Percentiles rank a stretch among this genome's conserved stretches.
Evolutionary conservation across 1,284 basidiomycete species (phyloP).

Genomic region (Mrakiaceae sp.): DNA sequence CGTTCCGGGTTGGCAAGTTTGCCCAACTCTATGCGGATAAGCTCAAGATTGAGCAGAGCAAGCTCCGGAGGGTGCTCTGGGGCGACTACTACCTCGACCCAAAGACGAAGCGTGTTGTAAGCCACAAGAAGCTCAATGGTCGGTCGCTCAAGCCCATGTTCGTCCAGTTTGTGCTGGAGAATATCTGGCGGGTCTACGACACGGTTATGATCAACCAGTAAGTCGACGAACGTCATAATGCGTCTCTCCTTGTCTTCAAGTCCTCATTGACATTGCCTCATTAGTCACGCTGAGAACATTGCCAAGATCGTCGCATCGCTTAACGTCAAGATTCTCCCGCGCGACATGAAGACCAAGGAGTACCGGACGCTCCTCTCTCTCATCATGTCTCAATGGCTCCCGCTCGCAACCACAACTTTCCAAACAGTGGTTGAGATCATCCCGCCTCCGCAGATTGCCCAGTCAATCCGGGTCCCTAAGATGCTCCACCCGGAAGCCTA

Average conservation of each 20-base stretch:
- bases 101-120: conserved; percentile 87
- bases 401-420: conserved; percentile 84
- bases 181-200: conserved; percentile 94
- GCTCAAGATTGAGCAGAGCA: conserved; percentile 80
- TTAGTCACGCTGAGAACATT: conserved; percentile 76
- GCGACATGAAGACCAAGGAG: conserved; percentile 89
- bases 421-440: conserved; percentile 85
- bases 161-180: conserved; percentile 94
- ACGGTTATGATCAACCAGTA: conserved; percentile 75
- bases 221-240: conserved; percentile 31
- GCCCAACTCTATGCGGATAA: conserved; percentile 86
- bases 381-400: conserved; percentile 93
- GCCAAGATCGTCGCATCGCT: conserved; percentile 78
- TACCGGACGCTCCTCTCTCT: conserved; percentile 66
- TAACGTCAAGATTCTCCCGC: conserved; percentile 69
- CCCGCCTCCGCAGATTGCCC: conserved; percentile 73
- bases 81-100: conserved; percentile 96
- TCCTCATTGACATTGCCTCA: neutral
- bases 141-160: conserved; percentile 89
- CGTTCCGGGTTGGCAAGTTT: conserved; percentile 88
- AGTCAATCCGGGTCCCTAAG: conserved; percentile 72
- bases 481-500: conserved; percentile 77
- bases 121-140: conserved; percentile 73
- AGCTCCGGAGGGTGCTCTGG: conserved; percentile 82
- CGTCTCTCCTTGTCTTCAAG: conserved; percentile 6